Conservation (phyloP, 345 rosid species). For the Boechera stricta region DNA sequence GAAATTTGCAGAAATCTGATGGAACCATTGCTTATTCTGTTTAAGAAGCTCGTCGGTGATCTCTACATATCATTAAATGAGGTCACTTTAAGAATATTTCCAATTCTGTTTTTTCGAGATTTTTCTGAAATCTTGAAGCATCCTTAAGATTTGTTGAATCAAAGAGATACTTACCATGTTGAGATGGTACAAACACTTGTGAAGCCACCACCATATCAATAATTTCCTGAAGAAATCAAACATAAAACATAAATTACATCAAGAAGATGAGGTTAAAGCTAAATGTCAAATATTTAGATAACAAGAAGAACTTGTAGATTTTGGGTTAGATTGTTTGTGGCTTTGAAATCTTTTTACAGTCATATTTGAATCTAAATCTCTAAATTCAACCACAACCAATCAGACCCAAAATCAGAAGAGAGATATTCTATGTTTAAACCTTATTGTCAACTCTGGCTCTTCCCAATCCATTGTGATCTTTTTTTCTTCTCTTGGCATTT, state of each 20-base stretch:
- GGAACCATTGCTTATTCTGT: constrained; percentile 59
- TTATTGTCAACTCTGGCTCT: constrained; percentile 63
- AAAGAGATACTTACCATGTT: constrained; percentile 26
- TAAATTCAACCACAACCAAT: too few relatives aligned
- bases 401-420: not conserved
- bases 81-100: not conserved
- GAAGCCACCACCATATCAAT: constrained; percentile 17
- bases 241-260: constrained; percentile 8
- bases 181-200: constrained; percentile 10
- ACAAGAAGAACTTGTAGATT: not conserved
- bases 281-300: not conserved
- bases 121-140: not conserved
- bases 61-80: constrained; percentile 28
- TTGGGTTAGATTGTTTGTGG: too few relatives aligned
- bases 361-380: too few relatives aligned
- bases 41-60: constrained; percentile 58
- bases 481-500: constrained; percentile 73
- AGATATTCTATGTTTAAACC: constrained; percentile 44
- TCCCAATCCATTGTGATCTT: constrained; percentile 55
- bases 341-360: too few relatives aligned
- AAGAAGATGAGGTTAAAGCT: not conserved
- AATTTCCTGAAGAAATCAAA: constrained; percentile 28
- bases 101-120: not conserved
- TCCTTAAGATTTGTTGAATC: not conserved
- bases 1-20: constrained; percentile 63